These are phyloP conservation scores for Pseudocercospora eumusae DNA, from an alignment of 2,329 filamentous ascomycete species.

Conservation along the genomic window DNA sequence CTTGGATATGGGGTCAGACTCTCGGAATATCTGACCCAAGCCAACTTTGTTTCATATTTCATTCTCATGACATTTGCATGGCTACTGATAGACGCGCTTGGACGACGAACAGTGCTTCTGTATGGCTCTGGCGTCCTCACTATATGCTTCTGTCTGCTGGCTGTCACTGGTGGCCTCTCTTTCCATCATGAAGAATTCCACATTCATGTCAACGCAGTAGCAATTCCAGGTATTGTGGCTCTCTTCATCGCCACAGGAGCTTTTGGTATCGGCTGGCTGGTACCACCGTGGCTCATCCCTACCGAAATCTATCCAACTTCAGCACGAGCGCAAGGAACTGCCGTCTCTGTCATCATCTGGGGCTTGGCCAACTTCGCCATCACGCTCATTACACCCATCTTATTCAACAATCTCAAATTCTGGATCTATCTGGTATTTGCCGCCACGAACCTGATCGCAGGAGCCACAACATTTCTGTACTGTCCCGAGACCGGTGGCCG, in stretches of 20 bases:
- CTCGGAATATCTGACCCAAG: slow-evolving; percentile 60
- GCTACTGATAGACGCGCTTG: slow-evolving; percentile 59
- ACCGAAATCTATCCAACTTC: slow-evolving; percentile 61
- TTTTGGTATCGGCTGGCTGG: slow-evolving; percentile 63
- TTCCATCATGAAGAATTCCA: slow-evolving; percentile 43
- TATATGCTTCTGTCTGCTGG: slow-evolving; percentile 54
- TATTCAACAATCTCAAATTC: slow-evolving; percentile 62
- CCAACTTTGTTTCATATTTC: slow-evolving; percentile 64
- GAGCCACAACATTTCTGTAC: slow-evolving; percentile 56
- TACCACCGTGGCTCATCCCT: slow-evolving; percentile 61
- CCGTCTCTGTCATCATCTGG: slow-evolving; percentile 58
- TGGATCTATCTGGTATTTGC: slow-evolving; percentile 61
- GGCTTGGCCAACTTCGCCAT: slow-evolving; percentile 60
- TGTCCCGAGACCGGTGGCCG: slow-evolving; percentile 59
- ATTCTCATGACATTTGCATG: slow-evolving; percentile 63
- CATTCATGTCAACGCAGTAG: slow-evolving; percentile 47
- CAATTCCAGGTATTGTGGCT: slow-evolving; percentile 54
- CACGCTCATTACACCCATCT: slow-evolving; percentile 59
- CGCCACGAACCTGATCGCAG: slow-evolving; percentile 57
- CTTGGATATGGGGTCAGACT: slow-evolving; percentile 56
- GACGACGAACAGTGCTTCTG: slow-evolving; percentile 56
- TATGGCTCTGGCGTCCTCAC: slow-evolving; percentile 55
- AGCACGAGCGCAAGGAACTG: slow-evolving; percentile 57
- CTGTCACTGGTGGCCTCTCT: slow-evolving; percentile 54
- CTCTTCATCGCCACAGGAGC: slow-evolving; percentile 61